Evolutionary conservation across 2,329 filamentous ascomycete genomes (phyloP).

Genomic region (Cladosporium sp.): DNA sequence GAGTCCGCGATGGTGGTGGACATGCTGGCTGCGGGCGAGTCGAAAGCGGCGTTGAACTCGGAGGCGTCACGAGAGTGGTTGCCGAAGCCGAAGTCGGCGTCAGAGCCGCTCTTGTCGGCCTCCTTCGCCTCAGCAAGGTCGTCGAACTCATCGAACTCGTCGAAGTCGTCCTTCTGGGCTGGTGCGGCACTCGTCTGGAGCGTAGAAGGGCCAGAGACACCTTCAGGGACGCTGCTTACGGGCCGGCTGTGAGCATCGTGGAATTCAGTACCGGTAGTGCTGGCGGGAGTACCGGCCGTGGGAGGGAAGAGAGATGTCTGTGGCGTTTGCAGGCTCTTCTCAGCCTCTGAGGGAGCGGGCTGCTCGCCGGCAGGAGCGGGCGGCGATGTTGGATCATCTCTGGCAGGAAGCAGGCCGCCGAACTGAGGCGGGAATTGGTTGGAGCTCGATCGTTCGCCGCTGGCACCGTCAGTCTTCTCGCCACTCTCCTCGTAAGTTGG

Average conservation of each 20-base stretch:
- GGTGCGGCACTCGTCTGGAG: conserved; percentile 11
- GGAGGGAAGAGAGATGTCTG: conserved; percentile 10
- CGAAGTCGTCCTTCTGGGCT: conserved; percentile 51
- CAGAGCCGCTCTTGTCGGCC: conserved; percentile 64
- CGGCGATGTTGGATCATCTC: conserved; percentile 44
- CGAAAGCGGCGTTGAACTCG: conserved; percentile 77
- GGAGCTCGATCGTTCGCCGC: conserved; percentile 22
- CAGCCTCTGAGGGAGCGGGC: background rate
- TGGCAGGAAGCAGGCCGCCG: conserved; percentile 49
- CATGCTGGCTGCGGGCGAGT: conserved; percentile 53
- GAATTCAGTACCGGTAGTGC: conserved; percentile 14
- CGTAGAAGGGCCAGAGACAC: conserved; percentile 12
- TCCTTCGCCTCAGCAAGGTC: conserved; percentile 80
- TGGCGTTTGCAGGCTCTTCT: conserved; percentile 2
- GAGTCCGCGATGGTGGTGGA: conserved; percentile 40
- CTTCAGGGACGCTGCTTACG: conserved; percentile 22
- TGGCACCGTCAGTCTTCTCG: conserved; percentile 29
- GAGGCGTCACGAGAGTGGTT: conserved; percentile 54
- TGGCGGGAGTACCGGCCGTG: background rate
- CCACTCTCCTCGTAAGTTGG: conserved; percentile 47
- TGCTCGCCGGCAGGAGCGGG: conserved; percentile 8
- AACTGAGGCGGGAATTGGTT: conserved; percentile 48
- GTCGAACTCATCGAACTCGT: conserved; percentile 74
- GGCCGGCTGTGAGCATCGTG: conserved; percentile 26
- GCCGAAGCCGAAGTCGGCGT: conserved; percentile 62